Evolutionary conservation across 2,329 filamentous ascomycete genomes (phyloP), one percentile per base, ranked within the genome.

Genomic region (Salinomyces thailandicus): DNA sequence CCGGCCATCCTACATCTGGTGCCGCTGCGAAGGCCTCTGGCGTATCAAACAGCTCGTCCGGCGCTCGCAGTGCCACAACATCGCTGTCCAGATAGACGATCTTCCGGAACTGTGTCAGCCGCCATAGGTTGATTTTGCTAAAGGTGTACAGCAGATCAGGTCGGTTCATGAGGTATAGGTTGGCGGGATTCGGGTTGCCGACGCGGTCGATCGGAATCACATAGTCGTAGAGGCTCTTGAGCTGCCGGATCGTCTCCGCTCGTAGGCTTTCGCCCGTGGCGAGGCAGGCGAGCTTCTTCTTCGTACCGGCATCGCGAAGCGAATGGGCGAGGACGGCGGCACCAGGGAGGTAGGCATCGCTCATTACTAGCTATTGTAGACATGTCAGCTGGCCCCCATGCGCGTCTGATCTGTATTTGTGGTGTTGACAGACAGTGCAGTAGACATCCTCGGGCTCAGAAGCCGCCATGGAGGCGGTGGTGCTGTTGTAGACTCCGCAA

Each of bases 31-130:
- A 79, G 17, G 66, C 51, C 20, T 68, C 68, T 8, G 73, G 63
- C 28, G 77, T 59, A 13, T 79, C 72, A 55, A 98, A 93, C 37
- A 98, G 77, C 70, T 98, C 91, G 53, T 98, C 89, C 3, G 89
- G 84, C 20, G 87, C 85, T 49, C 86, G 73, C 44, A 94, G 74
- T 18, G 85, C 84, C n/a, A 98, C 81, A 27, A 94, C 76, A 54
- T 98, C 91, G 43, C 87, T 83, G 58, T 98, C 91, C 45, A 98
- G 71, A 61, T 96, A 98, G 39, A 98, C 83, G 38, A 98, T 85
- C 63, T 81, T 89, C 47, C 80, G 77, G 61, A 89, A 98, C 55
- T 94, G 85, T 3, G 76, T 80, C 62, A 87, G 82, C 47, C 80
- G 83, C 91, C 91, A 98, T 13, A 98, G 71, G 48, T 85, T 79